These are phyloP conservation scores for Rhynchospora tenuis DNA, from an alignment of 176 grass and related monocot genomes.

Conservation along the genomic window DNA sequence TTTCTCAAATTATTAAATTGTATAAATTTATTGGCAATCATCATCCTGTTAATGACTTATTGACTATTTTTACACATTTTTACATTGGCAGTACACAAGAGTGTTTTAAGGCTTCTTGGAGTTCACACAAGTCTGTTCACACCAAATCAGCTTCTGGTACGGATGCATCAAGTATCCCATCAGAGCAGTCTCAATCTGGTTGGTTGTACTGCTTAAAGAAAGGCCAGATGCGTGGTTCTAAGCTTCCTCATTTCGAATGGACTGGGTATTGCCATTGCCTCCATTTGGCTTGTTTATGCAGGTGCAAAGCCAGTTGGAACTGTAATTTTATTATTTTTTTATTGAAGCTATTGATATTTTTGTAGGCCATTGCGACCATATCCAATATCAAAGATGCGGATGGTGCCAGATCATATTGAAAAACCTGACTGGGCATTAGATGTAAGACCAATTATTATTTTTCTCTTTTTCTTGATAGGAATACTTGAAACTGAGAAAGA, in stretches of 20 bases:
- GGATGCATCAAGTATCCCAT: slow-evolving; percentile 19
- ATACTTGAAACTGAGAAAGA: background rate
- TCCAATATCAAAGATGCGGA: slow-evolving; percentile 78
- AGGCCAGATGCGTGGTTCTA: slow-evolving; percentile 42
- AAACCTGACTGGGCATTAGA: slow-evolving; percentile 91
- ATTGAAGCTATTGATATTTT: slow-evolving; percentile 18
- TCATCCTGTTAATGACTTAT: background rate
- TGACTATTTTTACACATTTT: background rate
- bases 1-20: background rate
- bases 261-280: slow-evolving; percentile 55
- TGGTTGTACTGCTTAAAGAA: slow-evolving; percentile 90
- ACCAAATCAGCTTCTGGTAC: slow-evolving; percentile 31
- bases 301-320: slow-evolving; percentile 2
- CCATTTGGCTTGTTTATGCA: background rate
- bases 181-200: slow-evolving; percentile 48
- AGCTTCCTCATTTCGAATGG: slow-evolving; percentile 79
- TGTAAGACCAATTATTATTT: slow-evolving; percentile 42
- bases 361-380: slow-evolving; percentile 77
- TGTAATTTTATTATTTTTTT: slow-evolving; percentile 5
- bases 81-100: slow-evolving; percentile 65
- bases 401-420: slow-evolving; percentile 60
- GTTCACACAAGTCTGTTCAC: slow-evolving; percentile 78
- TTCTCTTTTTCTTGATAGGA: slow-evolving; percentile 6
- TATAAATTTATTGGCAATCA: slow-evolving; percentile 1
- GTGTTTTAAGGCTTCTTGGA: slow-evolving; percentile 86